Percentiles rank a stretch among this genome's conserved stretches.
phyloP scores from a whole-genome alignment of 352 stramenopile genomes.

The Pythium dissotocum region DNA sequence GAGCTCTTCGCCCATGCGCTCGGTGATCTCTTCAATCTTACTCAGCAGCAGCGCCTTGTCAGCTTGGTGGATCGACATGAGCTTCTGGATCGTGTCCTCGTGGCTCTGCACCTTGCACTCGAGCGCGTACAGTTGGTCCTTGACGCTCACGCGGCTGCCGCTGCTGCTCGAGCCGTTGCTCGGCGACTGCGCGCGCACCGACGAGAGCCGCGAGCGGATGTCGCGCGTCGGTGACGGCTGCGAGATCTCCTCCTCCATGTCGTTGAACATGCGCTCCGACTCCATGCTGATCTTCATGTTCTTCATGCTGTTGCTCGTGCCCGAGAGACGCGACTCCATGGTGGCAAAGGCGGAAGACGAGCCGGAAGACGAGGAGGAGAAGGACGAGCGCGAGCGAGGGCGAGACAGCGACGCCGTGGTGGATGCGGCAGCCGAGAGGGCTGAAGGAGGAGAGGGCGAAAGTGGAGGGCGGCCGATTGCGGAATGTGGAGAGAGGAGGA shows the following conservation, averaged over 20 bases:
- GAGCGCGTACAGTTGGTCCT: constrained; percentile 77
- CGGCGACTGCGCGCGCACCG: constrained; percentile 50
- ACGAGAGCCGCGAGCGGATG: constrained; percentile 58
- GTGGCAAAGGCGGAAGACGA: constrained; percentile 15
- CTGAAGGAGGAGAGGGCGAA: neutral
- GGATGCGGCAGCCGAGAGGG: neutral
- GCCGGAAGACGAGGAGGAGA: constrained; percentile 12
- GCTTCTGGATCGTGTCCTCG: constrained; percentile 82
- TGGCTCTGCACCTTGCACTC: constrained; percentile 81
- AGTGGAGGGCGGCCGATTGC: neutral
- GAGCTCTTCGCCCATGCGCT: constrained; percentile 76
- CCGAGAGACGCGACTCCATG: constrained; percentile 70
- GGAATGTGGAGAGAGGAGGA: no score
- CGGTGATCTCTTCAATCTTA: constrained; percentile 83
- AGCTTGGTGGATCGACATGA: constrained; percentile 81
- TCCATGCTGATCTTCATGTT: constrained; percentile 85
- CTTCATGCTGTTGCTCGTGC: constrained; percentile 66
- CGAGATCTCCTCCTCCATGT: constrained; percentile 72
- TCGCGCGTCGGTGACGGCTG: constrained; percentile 54
- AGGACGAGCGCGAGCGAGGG: neutral
- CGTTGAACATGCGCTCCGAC: constrained; percentile 76
- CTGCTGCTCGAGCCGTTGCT: constrained; percentile 34
- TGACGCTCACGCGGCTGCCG: constrained; percentile 59
- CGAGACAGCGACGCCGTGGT: constrained; percentile 2
- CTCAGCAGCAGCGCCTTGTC: constrained; percentile 74